Conservation (phyloP, 2,329 filamentous ascomycete genomes). For the Pyrenophora seminiperda region DNA sequence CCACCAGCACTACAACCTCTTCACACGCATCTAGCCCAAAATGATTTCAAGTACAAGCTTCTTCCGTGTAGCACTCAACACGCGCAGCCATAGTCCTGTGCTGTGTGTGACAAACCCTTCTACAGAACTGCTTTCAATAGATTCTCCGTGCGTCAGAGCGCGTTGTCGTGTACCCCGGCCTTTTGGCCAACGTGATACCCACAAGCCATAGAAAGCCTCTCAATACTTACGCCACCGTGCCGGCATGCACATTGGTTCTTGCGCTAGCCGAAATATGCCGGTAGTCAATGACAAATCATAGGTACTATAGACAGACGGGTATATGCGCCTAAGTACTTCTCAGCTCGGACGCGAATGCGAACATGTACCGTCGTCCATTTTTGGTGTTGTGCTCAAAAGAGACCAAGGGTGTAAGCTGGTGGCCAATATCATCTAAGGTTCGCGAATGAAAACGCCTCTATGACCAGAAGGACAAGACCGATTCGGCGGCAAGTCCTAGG, state of each 20-base stretch:
- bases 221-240: not conserved
- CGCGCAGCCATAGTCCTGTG: not conserved
- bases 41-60: too few relatives aligned
- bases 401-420: too few relatives aligned
- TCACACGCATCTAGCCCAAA: not conserved
- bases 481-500: too few relatives aligned
- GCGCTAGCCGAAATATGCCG: not conserved
- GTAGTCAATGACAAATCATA: not conserved
- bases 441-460: too few relatives aligned
- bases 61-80: not conserved
- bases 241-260: not conserved
- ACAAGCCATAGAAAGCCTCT: constrained; percentile 5
- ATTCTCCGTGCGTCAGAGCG: not conserved
- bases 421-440: not conserved
- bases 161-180: constrained; percentile 3
- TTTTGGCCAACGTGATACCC: constrained; percentile 3
- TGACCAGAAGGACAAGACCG: too few relatives aligned
- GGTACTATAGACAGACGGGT: not conserved
- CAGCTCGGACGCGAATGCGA: too few relatives aligned
- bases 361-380: too few relatives aligned
- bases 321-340: too few relatives aligned
- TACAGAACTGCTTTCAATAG: not conserved
- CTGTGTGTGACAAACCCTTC: not conserved
- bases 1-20: too few relatives aligned
- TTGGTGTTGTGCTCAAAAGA: too few relatives aligned